phyloP scores from a whole-genome alignment of 768 basidiomycete species.

The Rhodotorula paludigena region DNA sequence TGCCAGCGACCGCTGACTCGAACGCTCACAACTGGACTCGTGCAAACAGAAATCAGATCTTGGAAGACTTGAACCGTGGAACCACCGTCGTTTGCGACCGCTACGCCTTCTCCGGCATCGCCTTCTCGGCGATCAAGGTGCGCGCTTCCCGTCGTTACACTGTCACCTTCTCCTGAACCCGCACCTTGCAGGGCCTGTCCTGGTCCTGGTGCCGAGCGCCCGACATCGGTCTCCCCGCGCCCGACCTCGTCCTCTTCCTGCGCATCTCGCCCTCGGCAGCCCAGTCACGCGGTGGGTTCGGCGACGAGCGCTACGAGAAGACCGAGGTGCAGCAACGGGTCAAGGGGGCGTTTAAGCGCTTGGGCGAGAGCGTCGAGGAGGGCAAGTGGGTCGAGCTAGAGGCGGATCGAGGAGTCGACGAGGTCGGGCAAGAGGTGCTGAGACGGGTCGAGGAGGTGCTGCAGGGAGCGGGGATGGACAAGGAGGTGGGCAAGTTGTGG shows the following conservation, averaged over 20 bases:
- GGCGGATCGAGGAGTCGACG: slow-evolving; percentile 20
- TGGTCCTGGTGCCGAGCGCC: slow-evolving; percentile 81
- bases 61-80: slow-evolving; percentile 58
- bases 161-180: neutral
- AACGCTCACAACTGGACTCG: no score
- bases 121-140: slow-evolving; percentile 60
- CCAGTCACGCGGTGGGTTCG: slow-evolving; percentile 51
- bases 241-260: slow-evolving; percentile 83
- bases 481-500: slow-evolving; percentile 21
- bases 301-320: slow-evolving; percentile 52
- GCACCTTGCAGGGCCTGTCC: slow-evolving; percentile 53
- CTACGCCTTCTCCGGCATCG: slow-evolving; percentile 94
- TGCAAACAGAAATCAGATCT: slow-evolving; percentile 57
- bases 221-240: slow-evolving; percentile 79
- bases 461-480: neutral
- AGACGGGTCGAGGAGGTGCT: slow-evolving; percentile 2
- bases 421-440: slow-evolving; percentile 9
- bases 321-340: slow-evolving; percentile 50
- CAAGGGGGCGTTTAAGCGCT: slow-evolving; percentile 5
- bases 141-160: slow-evolving; percentile 9
- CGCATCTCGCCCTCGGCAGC: slow-evolving; percentile 70
- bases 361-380: slow-evolving; percentile 13
- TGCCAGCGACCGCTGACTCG: no score
- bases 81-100: slow-evolving; percentile 80
- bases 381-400: slow-evolving; percentile 24